Base-by-base conservation (phyloP, 2,329 filamentous ascomycete genomes). In the Dactylonectria estremocensis region DNA sequence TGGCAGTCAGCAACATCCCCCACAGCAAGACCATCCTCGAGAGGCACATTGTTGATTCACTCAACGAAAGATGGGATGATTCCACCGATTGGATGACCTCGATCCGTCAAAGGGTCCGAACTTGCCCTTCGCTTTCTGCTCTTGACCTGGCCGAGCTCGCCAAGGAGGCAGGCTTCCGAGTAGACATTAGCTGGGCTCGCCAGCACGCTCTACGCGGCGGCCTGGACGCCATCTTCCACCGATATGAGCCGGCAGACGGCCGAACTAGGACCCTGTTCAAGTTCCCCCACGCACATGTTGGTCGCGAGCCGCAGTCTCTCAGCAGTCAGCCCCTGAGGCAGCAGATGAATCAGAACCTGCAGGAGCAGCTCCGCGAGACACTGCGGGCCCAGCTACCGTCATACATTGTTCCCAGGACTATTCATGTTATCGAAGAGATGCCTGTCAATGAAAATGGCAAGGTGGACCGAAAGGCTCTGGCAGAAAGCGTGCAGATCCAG, bases 151-250 rank as follows among this genome's bases (percentile, higher is more conserved):
- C 61, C 1, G 55, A 71, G 3, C 33, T 80, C 1, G 74, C 73
- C 5, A 6, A 78, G 35, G 69, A 72, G 20, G 73, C 80, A 14
- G 84, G 85, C n/a, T 88, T 84, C 66, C 74, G 82, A 24, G 85
- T 87, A 20, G 82, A 87, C 20, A 70, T 81, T 3, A 80, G 81
- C 61, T 86, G 85, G 69, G 87, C 86, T 0, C 76, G 80, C 16
- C 83, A 83, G 46, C 20, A 63, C 20, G 68, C 69, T 8, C 76
- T 75, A n/a, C 61, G 55, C 1, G 77, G 77, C 13, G 74, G 69
- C 1, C 20, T 79, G 0, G 77, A 79, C 28, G 76, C 71, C 18
- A 43, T 79, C 3, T 79, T 79, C 59, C 72, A 81, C 77, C 20
- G 83, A 82, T 43, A 80, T 82, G 48, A 75, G 74, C 18, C 76